A percentile compares a stretch with the other conserved stretches of the same genome.
phyloP scores from a whole-genome alignment of 257 asterid species.

The Linaria vulgaris region DNA sequence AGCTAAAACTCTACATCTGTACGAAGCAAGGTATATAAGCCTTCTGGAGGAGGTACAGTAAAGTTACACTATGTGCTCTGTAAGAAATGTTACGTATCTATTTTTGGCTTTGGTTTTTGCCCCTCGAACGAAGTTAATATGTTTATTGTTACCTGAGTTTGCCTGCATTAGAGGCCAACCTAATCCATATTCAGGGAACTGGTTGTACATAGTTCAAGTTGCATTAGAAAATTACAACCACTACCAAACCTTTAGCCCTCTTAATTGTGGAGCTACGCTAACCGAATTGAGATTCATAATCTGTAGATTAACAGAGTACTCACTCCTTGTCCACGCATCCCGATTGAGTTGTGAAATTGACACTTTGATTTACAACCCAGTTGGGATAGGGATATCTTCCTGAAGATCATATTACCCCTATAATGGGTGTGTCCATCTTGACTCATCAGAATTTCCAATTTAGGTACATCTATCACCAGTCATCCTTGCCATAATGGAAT shows the following conservation, averaged over 20 bases:
- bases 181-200: neutral
- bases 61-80: constrained; percentile 1
- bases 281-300: no score
- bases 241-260: no score
- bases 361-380: no score
- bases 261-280: no score
- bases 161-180: neutral
- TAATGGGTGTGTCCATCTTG: no score
- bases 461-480: no score
- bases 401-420: constrained; percentile 10
- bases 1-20: constrained; percentile 66
- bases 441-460: no score
- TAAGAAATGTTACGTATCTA: neutral
- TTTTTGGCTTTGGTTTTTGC: constrained; percentile 11
- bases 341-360: neutral
- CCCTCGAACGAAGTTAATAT: constrained; percentile 1
- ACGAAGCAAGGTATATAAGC: constrained; percentile 82
- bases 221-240: neutral
- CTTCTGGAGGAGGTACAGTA: constrained; percentile 70
- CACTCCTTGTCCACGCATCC: no score
- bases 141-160: no score
- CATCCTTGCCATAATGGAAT: no score
- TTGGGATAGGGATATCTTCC: no score
- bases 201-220: neutral
- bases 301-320: no score